Percentiles rank a stretch among this genome's conserved stretches.
These are phyloP conservation scores for Monosporascus sp. DNA, from an alignment of 2,329 filamentous ascomycete genomes.

Conservation along the genomic window DNA sequence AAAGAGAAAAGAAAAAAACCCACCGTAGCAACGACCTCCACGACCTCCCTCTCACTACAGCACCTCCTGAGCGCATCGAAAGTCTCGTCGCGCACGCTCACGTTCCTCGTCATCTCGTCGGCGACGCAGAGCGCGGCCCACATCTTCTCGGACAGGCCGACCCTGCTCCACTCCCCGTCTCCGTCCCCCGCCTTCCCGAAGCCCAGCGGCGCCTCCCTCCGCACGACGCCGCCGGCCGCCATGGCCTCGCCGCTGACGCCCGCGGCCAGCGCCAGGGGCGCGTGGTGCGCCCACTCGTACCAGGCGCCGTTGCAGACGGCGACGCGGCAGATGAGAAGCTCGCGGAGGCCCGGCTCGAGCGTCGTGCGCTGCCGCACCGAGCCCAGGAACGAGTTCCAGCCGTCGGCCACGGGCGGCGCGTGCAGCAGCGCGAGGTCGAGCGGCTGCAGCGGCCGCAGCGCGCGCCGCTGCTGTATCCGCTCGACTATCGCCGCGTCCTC, in stretches of 20 bases:
- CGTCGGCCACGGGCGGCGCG: constrained; percentile 67
- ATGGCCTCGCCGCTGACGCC: constrained; percentile 51
- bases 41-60: constrained; percentile 67
- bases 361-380: constrained; percentile 51
- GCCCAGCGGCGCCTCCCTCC: constrained; percentile 12
- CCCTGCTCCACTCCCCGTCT: constrained; percentile 22
- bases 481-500: constrained; percentile 53
- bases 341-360: constrained; percentile 54
- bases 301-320: constrained; percentile 75
- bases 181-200: neutral
- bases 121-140: constrained; percentile 67
- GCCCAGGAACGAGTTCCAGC: constrained; percentile 67
- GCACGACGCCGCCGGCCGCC: constrained; percentile 31
- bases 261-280: constrained; percentile 56
- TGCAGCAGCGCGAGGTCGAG: constrained; percentile 76
- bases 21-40: constrained; percentile 75
- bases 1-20: constrained; percentile 15
- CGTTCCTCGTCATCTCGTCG: constrained; percentile 77
- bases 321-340: constrained; percentile 76
- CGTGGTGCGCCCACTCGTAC: constrained; percentile 82
- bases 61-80: constrained; percentile 57
- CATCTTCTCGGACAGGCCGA: constrained; percentile 51
- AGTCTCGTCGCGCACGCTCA: constrained; percentile 62
- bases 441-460: constrained; percentile 64
- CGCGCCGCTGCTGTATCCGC: constrained; percentile 60